Evolutionary conservation across 805 yeast species (phyloP), one percentile per base, ranked within the genome.

Genomic region (Priceomyces medius): DNA sequence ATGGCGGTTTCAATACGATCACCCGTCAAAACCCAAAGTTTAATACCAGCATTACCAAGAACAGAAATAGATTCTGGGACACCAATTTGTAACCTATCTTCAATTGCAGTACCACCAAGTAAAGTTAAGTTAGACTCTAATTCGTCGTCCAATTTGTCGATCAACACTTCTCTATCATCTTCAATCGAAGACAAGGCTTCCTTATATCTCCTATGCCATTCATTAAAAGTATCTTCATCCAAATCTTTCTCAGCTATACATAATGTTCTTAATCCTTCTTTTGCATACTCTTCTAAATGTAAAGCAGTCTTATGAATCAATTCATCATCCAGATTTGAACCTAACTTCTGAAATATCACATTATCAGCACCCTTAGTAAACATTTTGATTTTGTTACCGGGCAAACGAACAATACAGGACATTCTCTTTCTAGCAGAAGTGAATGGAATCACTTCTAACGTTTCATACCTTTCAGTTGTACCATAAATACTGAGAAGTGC

Each of bases 1-100:
- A 85, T 85, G 2, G 93, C 93, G 7, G 93, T 85, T 61, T 85
- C 93, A 38, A 85, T 80, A 58, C 82, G 80, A 61, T 85, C 93
- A 48, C 93, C 93, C 7, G 93, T 85, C 21, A 85, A 69, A 40
- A 85, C 90, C 93, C 93, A 85, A 37, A 85, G 66, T 59, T 85
- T 85, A 53, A 85, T 81, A 37, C 93, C 93, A 0, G 90, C 91
- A 36, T 74, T 66, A 4, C 81, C 78, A 38, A 85, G 68, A 31
- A 80, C 58, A 12, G 83, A 76, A 51, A 85, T 85, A 1, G 91
- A 71, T 39, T 79, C 83, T 0, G 91, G 89, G 16, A 85, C 93
- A 44, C 88, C 90, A 31, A 77, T 81, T 58, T 85, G 93, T 37
- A 85, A 71, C 50, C 85, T 69, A 56, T 85, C 93, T 58, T 85